Base-by-base conservation (phyloP, 805 yeast species). In the Saccharomyces jurei region DNA sequence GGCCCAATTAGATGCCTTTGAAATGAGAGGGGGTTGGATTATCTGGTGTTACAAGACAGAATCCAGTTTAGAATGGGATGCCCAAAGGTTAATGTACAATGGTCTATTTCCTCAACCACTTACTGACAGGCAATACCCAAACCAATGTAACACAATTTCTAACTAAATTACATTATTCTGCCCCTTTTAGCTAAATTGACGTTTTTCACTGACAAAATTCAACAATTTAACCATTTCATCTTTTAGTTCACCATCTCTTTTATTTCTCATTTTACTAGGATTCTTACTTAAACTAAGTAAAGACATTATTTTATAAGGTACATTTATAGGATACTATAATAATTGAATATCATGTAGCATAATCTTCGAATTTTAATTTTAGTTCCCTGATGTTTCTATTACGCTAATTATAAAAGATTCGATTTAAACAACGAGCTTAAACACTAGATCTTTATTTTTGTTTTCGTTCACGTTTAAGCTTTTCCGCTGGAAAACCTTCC, bases 31-130 rank as follows among this genome's bases (percentile, higher is more conserved):
- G 36, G 98, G 98, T 31, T 91, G 97, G 97, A 80, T 89, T 55
- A 86, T 87, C 76, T 91, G 97, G 97, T 81, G 86, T 69, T 90
- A 89, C 86, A 91, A 90, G 77, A 87, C 96, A 28, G 97, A 91
- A 72, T 72, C 71, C 60, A 76, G 88, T 22, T 68, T 85, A 53
- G 97, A 91, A 69, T 91, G 97, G 97, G 96, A 88, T 71, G 78
- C 87, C 74, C 75, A 77, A 63, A 74, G 75, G 59, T 78, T 91
- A 62, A 70, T 80, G 22, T 75, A 70, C 21, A 69, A 79, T 53
- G 84, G 81, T 28, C 66, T 89, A 44, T 84, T 91, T 79, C 97
- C 97, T 49, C 86, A 81, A 69, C 97, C 97, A 28, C 73, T 89
- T 46, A 68, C 73, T 53, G 82, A 76, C 60, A 83, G 97, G 71